phyloP scores from a whole-genome alignment of 164 flowering plant species.

The Stephania cephalantha region DNA sequence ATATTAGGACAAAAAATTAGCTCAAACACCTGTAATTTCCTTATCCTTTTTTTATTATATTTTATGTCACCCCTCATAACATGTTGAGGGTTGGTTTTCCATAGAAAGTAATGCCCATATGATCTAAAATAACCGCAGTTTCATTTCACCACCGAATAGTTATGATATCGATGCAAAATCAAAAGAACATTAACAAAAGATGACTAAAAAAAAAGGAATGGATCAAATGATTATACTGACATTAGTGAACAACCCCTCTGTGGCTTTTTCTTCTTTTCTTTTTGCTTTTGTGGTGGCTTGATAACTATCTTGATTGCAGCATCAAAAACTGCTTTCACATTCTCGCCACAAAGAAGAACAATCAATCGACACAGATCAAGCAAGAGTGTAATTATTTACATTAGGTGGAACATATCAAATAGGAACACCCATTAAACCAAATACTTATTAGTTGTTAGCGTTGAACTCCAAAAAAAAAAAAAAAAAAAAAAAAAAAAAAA shows the following conservation, averaged over 20 bases:
- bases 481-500: no score
- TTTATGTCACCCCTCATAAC: neutral
- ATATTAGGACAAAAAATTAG: neutral
- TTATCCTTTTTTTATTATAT: neutral
- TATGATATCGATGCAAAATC: neutral
- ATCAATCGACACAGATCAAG: neutral
- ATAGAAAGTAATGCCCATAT: neutral
- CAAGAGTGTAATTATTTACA: conserved; percentile 1
- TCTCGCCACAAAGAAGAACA: conserved; percentile 37
- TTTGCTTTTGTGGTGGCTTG: conserved; percentile 78
- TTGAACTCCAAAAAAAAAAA: no score
- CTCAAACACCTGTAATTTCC: neutral
- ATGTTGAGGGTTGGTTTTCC: neutral
- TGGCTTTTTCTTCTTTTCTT: conserved; percentile 74
- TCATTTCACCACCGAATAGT: neutral
- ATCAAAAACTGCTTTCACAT: conserved; percentile 95
- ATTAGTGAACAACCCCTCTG: conserved; percentile 48
- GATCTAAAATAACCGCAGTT: neutral
- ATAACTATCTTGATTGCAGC: conserved; percentile 94
- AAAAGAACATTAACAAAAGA: neutral
- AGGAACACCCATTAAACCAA: neutral
- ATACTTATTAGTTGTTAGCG: no score
- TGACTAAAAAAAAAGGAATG: neutral
- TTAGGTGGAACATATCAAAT: neutral
- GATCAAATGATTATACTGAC: conserved; percentile 42